phyloP scores from a whole-genome alignment of 805 yeast species.

The Cyberlindnera subsufficiens region DNA sequence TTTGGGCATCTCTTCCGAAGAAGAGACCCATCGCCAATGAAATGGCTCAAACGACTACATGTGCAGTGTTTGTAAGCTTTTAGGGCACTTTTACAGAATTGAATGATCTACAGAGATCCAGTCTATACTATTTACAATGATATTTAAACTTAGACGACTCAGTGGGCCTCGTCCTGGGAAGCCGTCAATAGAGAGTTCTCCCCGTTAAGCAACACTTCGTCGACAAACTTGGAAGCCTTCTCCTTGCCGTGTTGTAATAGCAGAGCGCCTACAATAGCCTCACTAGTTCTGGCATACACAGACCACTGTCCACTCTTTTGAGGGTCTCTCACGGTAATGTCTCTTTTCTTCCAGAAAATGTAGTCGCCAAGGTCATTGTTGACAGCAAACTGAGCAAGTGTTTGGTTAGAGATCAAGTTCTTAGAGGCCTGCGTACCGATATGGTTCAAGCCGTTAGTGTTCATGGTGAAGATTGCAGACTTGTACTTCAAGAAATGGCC shows the following conservation, averaged over 20 bases:
- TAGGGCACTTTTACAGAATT: too few species aligned
- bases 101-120: too few species aligned
- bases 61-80: too few species aligned
- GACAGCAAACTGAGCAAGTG: conserved; percentile 48
- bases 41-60: too few species aligned
- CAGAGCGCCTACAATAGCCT: conserved; percentile 66
- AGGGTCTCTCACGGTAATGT: conserved; percentile 35
- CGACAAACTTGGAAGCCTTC: conserved; percentile 53
- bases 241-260: conserved; percentile 54
- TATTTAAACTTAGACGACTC: too few species aligned
- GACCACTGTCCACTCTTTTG: conserved; percentile 50
- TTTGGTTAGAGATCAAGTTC: conserved; percentile 42
- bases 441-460: conserved; percentile 33
- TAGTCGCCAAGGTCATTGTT: conserved; percentile 40
- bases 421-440: conserved; percentile 54
- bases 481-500: conserved; percentile 48
- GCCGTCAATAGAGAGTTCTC: conserved; percentile 19
- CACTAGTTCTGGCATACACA: conserved; percentile 46
- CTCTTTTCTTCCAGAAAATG: conserved; percentile 64
- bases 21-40: too few species aligned
- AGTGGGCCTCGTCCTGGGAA: background rate
- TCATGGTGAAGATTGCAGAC: conserved; percentile 27
- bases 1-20: too few species aligned
- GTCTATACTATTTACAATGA: too few species aligned
- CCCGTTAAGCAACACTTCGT: conserved; percentile 36